Evolutionary conservation across 345 rosid species (phyloP), one percentile per base, ranked within the genome.

Genomic region (Eucalyptus urophylla): DNA sequence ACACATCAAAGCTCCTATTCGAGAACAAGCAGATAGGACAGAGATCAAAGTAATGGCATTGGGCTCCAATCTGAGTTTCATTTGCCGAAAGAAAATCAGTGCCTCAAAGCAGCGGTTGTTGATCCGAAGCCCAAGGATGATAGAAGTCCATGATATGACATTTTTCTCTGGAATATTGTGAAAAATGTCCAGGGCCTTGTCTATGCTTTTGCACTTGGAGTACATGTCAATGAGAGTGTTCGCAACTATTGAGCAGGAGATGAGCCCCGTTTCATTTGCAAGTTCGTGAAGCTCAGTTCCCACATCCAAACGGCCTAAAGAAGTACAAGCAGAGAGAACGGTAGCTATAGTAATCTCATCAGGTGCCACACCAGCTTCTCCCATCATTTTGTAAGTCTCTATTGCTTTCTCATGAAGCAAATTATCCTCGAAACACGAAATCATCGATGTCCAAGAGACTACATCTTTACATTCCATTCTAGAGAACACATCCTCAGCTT

Each of bases 381-480:
- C 96, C 99, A 97, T 97, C 92, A 87, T 93, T 86, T 92, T 89
- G 91, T 94, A 96, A 76, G 94, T 91, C 43, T 91, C 91, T 87
- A 92, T 86, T 49, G 98, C 97, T 92, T 94, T 93, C 67, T 92
- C 91, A 8, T 95, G 96, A 40, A 93, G 92, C 37, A 69, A 67
- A 89, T 94, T 92, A 89, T 91, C 92, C 89, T 95, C 98, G n/a
- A 94, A 96, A 60, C 94, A 94, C 43, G 98, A 95, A 91, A 96
- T 96, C 95, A 97, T 95, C 8, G 98, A 92, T 40, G 98, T 97
- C 98, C 98, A 97, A 5, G 99, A 93, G 89, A 96, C 96, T 80
- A 95, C 91, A 90, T 96, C 99, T 92, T 92, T 95, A 87, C 47
- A 88, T 69, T 92, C 93, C 97, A 96, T 96, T 88, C 93, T 90